Base-by-base conservation (phyloP, 495 filamentous ascomycete species). In the Xylaria intraflava region DNA sequence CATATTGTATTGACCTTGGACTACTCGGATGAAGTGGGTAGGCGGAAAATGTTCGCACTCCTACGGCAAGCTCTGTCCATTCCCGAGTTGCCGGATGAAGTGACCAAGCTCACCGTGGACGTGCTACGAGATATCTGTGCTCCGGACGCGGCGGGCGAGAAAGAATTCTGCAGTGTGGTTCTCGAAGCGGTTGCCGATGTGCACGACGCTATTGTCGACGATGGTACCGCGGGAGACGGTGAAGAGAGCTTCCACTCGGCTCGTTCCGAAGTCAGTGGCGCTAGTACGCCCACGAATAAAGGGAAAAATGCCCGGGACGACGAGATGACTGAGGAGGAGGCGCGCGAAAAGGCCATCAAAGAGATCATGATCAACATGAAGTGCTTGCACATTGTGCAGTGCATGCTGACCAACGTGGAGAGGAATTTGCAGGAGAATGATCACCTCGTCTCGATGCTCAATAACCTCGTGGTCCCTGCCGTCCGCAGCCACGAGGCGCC, bases 281-380 rank as follows among this genome's bases (percentile, higher is more conserved):
- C 83, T 60, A 74, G 66, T 57, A 80, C 75, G 24, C 75, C 76
- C 16, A 78, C 71, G 9, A 82, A 73, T 65, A 62, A 64, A 59
- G 80, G 57, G 65, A 77, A 66, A 61, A 58, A 56, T 2, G 57
- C 61, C n/a, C 67, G 74, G 56, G 72, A 72, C 2, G 67, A 72
- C 4, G 77, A 78, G 20, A 75, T 81, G 46, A 81, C 79, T 43
- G 85, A 85, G 60, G 88, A 89, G 60, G 84, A 87, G 46, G 84
- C 84, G 7, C 86, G 90, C 64, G 80, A 80, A 11, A 95, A 91
- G 69, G 84, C 89, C 2, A 78, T 96, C 51, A 80, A 79, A 50
- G 90, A 96, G 66, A 90, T 97, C 65, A 83, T 95, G 75, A 86
- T 97, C 62, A 96, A 97, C 73, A 89, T 96, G 83, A 96, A 97